Evolutionary conservation across 1,284 basidiomycete genomes (phyloP).

Genomic region (Flammula alnicola): DNA sequence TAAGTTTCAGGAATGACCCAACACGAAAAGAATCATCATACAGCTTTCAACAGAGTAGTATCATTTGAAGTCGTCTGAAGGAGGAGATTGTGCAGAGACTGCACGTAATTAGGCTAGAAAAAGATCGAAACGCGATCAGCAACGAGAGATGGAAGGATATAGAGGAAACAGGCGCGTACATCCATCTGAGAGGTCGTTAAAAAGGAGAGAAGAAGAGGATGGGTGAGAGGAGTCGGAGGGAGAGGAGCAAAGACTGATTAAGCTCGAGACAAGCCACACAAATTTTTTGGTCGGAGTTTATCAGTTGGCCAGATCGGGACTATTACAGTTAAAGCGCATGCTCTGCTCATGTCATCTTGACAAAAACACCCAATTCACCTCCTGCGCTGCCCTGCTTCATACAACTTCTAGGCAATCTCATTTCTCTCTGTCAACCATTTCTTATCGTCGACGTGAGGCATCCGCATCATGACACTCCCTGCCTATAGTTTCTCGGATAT

Average conservation of each 20-base stretch:
- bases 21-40: conserved; percentile 48
- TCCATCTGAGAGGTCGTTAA: conserved; percentile 31
- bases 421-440: too few species aligned
- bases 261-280: conserved; percentile 21
- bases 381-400: too few species aligned
- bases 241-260: conserved; percentile 18
- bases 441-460: too few species aligned
- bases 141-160: conserved; percentile 14
- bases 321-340: too few species aligned
- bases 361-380: too few species aligned
- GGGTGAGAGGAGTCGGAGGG: conserved; percentile 23
- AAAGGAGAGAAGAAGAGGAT: conserved; percentile 21
- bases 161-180: conserved; percentile 24
- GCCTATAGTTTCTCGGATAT: too few species aligned
- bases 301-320: conserved; percentile 29
- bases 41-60: conserved; percentile 86
- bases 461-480: too few species aligned
- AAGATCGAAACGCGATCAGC: conserved; percentile 28
- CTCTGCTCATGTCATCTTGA: too few species aligned
- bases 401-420: too few species aligned
- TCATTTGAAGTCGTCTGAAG: conserved; percentile 86
- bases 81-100: conserved; percentile 84
- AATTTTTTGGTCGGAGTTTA: conserved; percentile 49
- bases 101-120: conserved; percentile 67
- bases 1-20: conserved; percentile 20